Base-by-base conservation (phyloP, 805 yeast species). In the Wickerhamiella cacticola region DNA sequence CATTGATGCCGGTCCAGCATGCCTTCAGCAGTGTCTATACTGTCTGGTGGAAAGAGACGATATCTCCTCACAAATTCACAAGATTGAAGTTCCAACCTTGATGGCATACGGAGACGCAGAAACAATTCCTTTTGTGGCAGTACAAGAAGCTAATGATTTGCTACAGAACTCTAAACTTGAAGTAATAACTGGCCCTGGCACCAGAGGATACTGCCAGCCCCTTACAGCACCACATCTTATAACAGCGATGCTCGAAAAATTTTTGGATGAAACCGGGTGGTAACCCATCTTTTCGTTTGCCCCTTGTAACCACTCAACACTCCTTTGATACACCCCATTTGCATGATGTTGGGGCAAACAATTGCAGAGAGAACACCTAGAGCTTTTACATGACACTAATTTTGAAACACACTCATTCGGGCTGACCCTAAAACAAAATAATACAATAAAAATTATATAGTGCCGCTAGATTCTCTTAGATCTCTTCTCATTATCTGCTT, bases 71-170 rank as follows among this genome's bases (percentile, higher is more conserved):
- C 21, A 31, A 10, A 12, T 31, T 15, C 36, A 31, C 16, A 31
- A 31, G 16, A 15, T 31, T 10, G 36, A 6, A 9, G 36, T 19
- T 3, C 36, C 36, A 12, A 31, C 36, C 5, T 15, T 31, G 10
- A 31, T 31, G 36, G 36, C 36, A 10, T 31, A 31, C 10, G 36
- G 36, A 31, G 36, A 31, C 19, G 36, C 36, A 8, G 36, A 31
- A 31, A 31, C 36, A 4, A 31, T 31, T 31, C 36, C 36, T 15
- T 31, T 31, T 31, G 36, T 31, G 36, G 36, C 36, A 5, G 36
- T 31, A 9, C 36, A 31, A 10, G 36, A 31, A 31, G 36, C 36
- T 31, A 31, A 31, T 31, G 36, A 31, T 15, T 15, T 12, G 36
- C 36, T 31, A 15, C 36, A 15, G 16, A 31, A 31, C 19, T 31